Evolutionary conservation across 1,284 basidiomycete genomes (phyloP), one percentile per base, ranked within the genome.

Genomic region (Amylostereum chailletii): DNA sequence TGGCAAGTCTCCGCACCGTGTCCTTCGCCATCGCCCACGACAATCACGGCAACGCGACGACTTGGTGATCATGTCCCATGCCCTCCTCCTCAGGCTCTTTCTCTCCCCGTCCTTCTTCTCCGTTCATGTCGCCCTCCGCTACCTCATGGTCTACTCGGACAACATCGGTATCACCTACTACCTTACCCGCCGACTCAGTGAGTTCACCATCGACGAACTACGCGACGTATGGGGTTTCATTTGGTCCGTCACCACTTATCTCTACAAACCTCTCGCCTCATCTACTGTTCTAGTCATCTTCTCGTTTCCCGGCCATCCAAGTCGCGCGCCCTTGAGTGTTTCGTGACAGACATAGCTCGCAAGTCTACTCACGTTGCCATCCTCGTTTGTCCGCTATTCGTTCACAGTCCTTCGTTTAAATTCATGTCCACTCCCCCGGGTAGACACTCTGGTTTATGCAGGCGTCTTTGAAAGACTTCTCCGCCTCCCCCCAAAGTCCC

Each of bases 391-490:
- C 52, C 47, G 52, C 53, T 45, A 44, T 46, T 44, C 49, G 41
- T 55, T 53, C 47, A 52, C 47, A 52, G 44, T 49, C 50, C 38
- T 32, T 7, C 38, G 51, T 49, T 63, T 59, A 48, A 57, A 54
- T 37, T 44, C 32, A 51, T 47, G 45, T 40, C 45, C 46, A n/a
- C 51, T 47, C 37, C 37, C 19, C 19, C 19, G 19, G 19, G 9
- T 61, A 95, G 94, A 96, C 94, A 0, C 71, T 97, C 46, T 97
- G 94, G 93, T 96, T 94, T 67, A 94, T 97, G 86, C 94, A 97
- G 79, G 89, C 93, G 27, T 83, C 89, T 32, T 73, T 97, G n/a
- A 83, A 80, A 54, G 94, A 97, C 66, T 73, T 96, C n/a, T 78
- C 88, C 0, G 64, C 70, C 3, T 70, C 73, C 9, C 72, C 74